Evolutionary conservation across 192 early-diverging fungal genomes (phyloP).

Genomic region (Bifiguratus adelaidae): DNA sequence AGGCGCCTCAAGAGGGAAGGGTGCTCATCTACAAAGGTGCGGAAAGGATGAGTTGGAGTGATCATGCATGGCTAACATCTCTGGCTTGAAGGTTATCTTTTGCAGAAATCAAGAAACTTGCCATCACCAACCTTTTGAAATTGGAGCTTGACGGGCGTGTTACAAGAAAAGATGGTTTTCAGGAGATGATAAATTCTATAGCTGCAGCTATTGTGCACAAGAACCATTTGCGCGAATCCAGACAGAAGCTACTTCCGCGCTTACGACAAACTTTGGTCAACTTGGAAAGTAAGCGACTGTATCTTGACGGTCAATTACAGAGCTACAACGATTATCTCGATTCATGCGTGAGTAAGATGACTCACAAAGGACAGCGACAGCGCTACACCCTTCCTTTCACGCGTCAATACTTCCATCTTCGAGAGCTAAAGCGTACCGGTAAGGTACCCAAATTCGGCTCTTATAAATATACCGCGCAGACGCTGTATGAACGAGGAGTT

Average conservation of each 20-base stretch:
- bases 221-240: constrained; percentile 66
- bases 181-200: constrained; percentile 88
- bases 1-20: too few species aligned
- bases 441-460: constrained; percentile 93
- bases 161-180: constrained; percentile 67
- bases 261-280: constrained; percentile 72
- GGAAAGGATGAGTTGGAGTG: too few species aligned
- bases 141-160: constrained; percentile 71
- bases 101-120: constrained; percentile 67
- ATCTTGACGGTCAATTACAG: constrained; percentile 77
- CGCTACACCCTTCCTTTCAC: constrained; percentile 78
- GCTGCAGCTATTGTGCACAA: constrained; percentile 91
- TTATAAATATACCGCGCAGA: constrained; percentile 94
- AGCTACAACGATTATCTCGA: constrained; percentile 89
- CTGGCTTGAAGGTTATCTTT: too few species aligned
- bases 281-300: constrained; percentile 75
- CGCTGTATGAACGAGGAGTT: constrained; percentile 88
- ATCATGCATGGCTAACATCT: too few species aligned
- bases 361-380: constrained; percentile 55
- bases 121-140: constrained; percentile 70
- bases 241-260: constrained; percentile 59
- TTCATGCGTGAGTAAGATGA: constrained; percentile 79
- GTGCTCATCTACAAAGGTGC: too few species aligned
- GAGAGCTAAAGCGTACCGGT: constrained; percentile 74
- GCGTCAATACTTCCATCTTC: constrained; percentile 90